phyloP scores from a whole-genome alignment of 179 eudicot species.

The Sideroxylon spinosum region DNA sequence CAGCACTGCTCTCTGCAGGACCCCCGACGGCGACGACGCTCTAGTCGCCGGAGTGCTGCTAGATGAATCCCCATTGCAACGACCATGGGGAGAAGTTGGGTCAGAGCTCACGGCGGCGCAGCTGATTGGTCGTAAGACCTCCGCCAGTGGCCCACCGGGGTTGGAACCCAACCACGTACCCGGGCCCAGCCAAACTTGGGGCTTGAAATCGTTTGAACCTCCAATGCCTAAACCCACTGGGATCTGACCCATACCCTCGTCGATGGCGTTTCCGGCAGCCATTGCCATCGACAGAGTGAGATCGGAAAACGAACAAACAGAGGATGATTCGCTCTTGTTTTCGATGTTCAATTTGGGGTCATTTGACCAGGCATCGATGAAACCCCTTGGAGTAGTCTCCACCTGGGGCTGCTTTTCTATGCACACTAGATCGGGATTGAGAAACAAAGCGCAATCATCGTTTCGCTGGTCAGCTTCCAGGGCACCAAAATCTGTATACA shows the following conservation, averaged over 20 bases:
- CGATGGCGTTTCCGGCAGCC: slow-evolving; percentile 29
- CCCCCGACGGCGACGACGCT: slow-evolving; percentile 56
- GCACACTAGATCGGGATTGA: slow-evolving; percentile 8
- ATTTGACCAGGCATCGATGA: slow-evolving; percentile 61
- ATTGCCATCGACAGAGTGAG: slow-evolving; percentile 43
- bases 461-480: slow-evolving; percentile 23
- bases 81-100: slow-evolving; percentile 9
- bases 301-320: slow-evolving; percentile 25
- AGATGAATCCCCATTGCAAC: slow-evolving; percentile 23
- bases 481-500: slow-evolving; percentile 19
- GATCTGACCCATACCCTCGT: slow-evolving; percentile 40
- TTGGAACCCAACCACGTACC: slow-evolving; percentile 35
- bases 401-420: slow-evolving; percentile 5
- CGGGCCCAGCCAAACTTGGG: slow-evolving; percentile 14
- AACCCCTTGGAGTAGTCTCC: slow-evolving; percentile 27
- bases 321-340: slow-evolving; percentile 15
- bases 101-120: not conserved
- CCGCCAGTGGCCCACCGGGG: slow-evolving; percentile 80
- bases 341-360: slow-evolving; percentile 18
- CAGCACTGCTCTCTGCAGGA: slow-evolving; percentile 42
- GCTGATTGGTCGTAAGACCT: slow-evolving; percentile 45
- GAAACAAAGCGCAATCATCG: slow-evolving; percentile 16
- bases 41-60: slow-evolving; percentile 23
- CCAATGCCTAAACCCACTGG: slow-evolving; percentile 39
- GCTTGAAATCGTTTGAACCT: slow-evolving; percentile 19